Conservation (phyloP, 768 basidiomycete species). For the Leccinum uliginosum region DNA sequence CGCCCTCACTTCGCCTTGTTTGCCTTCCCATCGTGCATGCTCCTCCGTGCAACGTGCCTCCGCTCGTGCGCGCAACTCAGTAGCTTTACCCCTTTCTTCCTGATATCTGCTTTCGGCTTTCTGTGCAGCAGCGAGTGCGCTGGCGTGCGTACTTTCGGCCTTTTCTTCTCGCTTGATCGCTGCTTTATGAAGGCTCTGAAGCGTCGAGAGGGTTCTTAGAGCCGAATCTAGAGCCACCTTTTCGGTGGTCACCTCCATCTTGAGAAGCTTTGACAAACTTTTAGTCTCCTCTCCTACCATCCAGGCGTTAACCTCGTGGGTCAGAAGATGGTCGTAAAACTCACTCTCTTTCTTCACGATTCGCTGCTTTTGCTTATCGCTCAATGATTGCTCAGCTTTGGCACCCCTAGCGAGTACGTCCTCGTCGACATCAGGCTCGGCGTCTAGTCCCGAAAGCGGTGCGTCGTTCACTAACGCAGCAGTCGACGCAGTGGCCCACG, state of each 20-base stretch:
- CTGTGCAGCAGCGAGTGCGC: slow-evolving; percentile 52
- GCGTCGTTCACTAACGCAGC: slow-evolving; percentile 51
- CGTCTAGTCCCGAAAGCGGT: slow-evolving; percentile 45
- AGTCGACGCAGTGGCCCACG: slow-evolving; percentile 9
- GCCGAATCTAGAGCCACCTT: slow-evolving; percentile 56
- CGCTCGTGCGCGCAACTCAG: slow-evolving; percentile 46
- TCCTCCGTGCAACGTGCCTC: slow-evolving; percentile 46
- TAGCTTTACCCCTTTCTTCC: slow-evolving; percentile 55
- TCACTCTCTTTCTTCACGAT: slow-evolving; percentile 52
- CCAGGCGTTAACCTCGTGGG: neutral
- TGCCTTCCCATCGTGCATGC: slow-evolving; percentile 53
- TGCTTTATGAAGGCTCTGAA: slow-evolving; percentile 68
- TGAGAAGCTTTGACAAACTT: slow-evolving; percentile 64
- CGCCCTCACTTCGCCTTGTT: slow-evolving; percentile 43
- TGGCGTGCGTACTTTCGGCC: slow-evolving; percentile 50
- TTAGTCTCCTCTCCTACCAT: slow-evolving; percentile 53
- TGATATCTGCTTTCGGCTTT: slow-evolving; percentile 60
- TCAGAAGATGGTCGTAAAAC: slow-evolving; percentile 9
- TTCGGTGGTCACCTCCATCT: slow-evolving; percentile 64
- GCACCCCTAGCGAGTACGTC: slow-evolving; percentile 38
- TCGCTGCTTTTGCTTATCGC: slow-evolving; percentile 46
- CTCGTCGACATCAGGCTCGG: slow-evolving; percentile 39
- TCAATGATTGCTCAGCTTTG: slow-evolving; percentile 46
- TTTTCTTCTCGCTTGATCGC: slow-evolving; percentile 64
- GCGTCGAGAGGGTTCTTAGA: slow-evolving; percentile 57